Conservation (phyloP, 306 rosid species). For the Mimosa bimucronata region DNA sequence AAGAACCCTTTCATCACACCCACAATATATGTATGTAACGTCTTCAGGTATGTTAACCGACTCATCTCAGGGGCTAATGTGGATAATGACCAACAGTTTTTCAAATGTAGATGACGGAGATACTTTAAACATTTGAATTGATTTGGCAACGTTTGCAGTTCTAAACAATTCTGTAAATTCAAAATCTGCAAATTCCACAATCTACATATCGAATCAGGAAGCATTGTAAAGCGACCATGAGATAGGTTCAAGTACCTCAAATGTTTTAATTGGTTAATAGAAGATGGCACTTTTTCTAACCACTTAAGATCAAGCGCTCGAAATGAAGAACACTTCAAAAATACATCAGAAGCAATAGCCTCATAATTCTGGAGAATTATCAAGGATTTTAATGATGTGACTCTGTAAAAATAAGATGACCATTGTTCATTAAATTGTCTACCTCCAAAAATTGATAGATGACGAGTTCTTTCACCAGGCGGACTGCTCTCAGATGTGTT, state of each 20-base stretch:
- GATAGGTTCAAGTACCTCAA: slow-evolving; percentile 35
- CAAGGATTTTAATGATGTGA: slow-evolving; percentile 6
- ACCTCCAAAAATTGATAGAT: not conserved
- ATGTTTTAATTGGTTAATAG: slow-evolving; percentile 17
- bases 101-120: slow-evolving; percentile 18
- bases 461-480: not conserved
- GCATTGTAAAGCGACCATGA: too few relatives aligned
- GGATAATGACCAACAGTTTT: not conserved
- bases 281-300: not conserved
- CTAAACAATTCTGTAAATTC: fast-evolving
- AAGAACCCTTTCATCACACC: slow-evolving; percentile 19
- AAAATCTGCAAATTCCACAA: slow-evolving; percentile 30
- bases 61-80: slow-evolving; percentile 7
- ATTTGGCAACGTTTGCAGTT: not conserved
- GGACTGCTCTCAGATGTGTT: too few relatives aligned
- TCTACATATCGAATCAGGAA: too few relatives aligned
- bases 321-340: not conserved
- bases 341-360: too few relatives aligned
- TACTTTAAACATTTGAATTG: not conserved
- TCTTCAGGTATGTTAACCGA: slow-evolving; percentile 10
- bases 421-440: fast-evolving
- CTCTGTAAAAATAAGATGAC: not conserved
- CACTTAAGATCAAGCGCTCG: not conserved
- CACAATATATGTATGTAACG: slow-evolving; percentile 2
- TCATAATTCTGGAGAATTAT: fast-evolving